A percentile compares a stretch with the other conserved stretches of the same genome.
Evolutionary conservation across 495 filamentous ascomycete species (phyloP).

Genomic region (Immersiella caudata): DNA sequence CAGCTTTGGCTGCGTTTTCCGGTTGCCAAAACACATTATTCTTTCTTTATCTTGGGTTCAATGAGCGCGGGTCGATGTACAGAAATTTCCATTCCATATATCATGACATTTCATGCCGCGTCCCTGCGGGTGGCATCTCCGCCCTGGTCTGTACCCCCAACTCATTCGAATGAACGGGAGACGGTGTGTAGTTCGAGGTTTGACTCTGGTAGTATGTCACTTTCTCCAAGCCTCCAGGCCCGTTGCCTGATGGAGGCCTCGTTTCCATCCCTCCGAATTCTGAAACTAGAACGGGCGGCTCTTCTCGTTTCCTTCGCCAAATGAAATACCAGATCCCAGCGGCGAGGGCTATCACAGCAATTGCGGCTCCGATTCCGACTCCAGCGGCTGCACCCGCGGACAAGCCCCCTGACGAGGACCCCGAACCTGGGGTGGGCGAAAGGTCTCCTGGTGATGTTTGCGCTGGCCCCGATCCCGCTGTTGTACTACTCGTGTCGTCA

Average conservation of each 20-base stretch:
- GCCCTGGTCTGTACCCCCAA: background rate
- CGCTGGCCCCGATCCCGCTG: background rate
- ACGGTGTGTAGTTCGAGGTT: background rate
- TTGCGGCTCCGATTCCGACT: conserved; percentile 2
- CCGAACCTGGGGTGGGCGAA: background rate
- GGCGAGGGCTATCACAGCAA: background rate
- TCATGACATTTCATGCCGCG: background rate
- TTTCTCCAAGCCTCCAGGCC: background rate
- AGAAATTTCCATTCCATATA: too few species aligned
- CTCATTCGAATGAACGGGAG: background rate
- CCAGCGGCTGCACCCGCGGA: background rate
- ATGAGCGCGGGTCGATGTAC: too few species aligned
- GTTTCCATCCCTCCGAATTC: background rate
- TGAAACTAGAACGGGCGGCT: background rate
- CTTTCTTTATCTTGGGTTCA: too few species aligned
- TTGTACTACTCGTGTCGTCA: background rate
- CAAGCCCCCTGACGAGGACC: background rate
- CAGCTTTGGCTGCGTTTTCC: too few species aligned
- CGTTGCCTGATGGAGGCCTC: too few species aligned
- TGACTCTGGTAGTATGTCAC: background rate
- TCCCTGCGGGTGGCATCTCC: background rate
- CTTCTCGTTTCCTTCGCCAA: background rate
- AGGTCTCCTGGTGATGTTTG: background rate
- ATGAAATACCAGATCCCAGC: background rate
- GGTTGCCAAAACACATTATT: too few species aligned